Conservation (phyloP, 805 yeast genomes). For the Yamadazyma nakazawae region DNA sequence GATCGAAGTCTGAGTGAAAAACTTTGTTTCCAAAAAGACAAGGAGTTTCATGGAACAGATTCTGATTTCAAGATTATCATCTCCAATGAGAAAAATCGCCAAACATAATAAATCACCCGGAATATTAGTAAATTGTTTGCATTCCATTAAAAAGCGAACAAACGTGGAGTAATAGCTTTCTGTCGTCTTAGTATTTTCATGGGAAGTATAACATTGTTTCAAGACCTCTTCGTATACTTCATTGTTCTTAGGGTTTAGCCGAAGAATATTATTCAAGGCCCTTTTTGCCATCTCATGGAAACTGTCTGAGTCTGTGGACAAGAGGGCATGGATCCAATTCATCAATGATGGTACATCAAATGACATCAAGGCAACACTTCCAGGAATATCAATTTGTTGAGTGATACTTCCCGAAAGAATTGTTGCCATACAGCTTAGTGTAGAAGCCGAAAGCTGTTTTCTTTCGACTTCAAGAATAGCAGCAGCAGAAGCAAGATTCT, state of each 20-base stretch:
- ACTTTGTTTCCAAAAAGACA: conserved; percentile 54
- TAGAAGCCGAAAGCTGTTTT: conserved; percentile 62
- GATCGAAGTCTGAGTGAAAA: conserved; percentile 46
- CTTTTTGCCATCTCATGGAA: conserved; percentile 60
- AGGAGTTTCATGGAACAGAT: conserved; percentile 70
- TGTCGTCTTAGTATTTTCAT: conserved; percentile 47
- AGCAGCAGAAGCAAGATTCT: conserved; percentile 48
- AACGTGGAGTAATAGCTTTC: conserved; percentile 71
- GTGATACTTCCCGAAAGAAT: conserved; percentile 73
- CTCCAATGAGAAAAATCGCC: conserved; percentile 76
- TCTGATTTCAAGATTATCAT: conserved; percentile 65
- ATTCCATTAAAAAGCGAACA: conserved; percentile 57
- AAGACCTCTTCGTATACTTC: conserved; percentile 59
- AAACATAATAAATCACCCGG: conserved; percentile 70
- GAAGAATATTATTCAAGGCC: conserved; percentile 69
- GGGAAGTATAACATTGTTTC: conserved; percentile 65
- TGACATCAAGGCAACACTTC: conserved; percentile 52
- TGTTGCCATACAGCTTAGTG: conserved; percentile 81
- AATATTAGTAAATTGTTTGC: conserved; percentile 44
- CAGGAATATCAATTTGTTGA: conserved; percentile 43
- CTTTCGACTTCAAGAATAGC: conserved; percentile 81
- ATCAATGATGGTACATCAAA: conserved; percentile 69
- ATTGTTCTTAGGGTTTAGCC: conserved; percentile 52
- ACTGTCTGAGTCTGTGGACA: conserved; percentile 55
- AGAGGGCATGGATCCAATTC: conserved; percentile 77